Percentiles rank a stretch among this genome's conserved stretches.
Evolutionary conservation across 495 filamentous ascomycete genomes (phyloP).

Genomic region (Penicillium atrosanguineum): DNA sequence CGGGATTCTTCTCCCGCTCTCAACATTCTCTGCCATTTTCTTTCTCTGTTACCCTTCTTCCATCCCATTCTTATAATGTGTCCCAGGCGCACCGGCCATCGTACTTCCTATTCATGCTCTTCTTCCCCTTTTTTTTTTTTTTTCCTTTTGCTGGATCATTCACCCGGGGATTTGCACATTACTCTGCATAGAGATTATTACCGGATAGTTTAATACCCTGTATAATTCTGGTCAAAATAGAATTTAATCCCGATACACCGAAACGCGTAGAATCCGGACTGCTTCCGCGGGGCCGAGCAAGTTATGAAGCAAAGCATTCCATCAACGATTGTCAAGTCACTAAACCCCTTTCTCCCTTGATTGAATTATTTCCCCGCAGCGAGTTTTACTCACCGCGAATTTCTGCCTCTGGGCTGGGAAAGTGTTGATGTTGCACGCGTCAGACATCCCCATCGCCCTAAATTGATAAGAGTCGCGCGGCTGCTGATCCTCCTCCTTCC

Average conservation of each 20-base stretch:
- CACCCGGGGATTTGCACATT: background rate
- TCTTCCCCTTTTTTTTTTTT: background rate
- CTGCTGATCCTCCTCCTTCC: slow-evolving; percentile 25
- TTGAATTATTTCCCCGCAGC: slow-evolving; percentile 3
- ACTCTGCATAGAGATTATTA: background rate
- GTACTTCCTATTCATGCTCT: background rate
- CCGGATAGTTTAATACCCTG: background rate
- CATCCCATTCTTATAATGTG: slow-evolving; percentile 1
- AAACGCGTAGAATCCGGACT: slow-evolving; percentile 9
- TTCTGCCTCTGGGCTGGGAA: background rate
- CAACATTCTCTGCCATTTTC: slow-evolving; percentile 8
- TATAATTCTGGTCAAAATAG: background rate
- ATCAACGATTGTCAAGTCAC: slow-evolving; percentile 7
- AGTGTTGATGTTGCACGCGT: slow-evolving; percentile 34
- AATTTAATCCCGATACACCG: background rate
- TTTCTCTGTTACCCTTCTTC: background rate
- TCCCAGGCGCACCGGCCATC: background rate
- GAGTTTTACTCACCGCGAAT: background rate
- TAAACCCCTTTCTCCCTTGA: slow-evolving; percentile 13
- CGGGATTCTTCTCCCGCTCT: background rate
- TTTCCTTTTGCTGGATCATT: background rate
- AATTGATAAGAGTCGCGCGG: slow-evolving; percentile 35
- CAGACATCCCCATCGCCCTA: slow-evolving; percentile 28
- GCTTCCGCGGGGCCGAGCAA: slow-evolving; percentile 9
- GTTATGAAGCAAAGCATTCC: slow-evolving; percentile 23